These are phyloP conservation scores for Boletales sp. DNA, from an alignment of 768 basidiomycete species.

Conservation along the genomic window DNA sequence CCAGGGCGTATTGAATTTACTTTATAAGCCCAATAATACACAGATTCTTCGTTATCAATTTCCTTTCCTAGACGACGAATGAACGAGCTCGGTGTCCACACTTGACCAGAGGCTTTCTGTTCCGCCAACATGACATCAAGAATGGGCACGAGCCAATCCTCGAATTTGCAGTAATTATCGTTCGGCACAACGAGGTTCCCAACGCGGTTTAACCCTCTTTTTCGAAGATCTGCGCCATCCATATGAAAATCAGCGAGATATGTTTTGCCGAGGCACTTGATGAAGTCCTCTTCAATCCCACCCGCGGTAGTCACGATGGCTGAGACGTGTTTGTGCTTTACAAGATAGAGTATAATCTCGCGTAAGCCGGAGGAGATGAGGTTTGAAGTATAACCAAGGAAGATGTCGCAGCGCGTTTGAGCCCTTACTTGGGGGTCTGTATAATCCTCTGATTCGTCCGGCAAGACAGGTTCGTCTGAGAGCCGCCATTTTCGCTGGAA, in stretches of 20 bases:
- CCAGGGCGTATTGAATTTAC: slow-evolving; percentile 47
- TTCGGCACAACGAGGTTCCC: slow-evolving; percentile 97
- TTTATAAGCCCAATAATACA: slow-evolving; percentile 99
- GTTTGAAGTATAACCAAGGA: slow-evolving; percentile 98
- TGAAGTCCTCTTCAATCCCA: slow-evolving; percentile 98
- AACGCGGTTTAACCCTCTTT: slow-evolving; percentile 92
- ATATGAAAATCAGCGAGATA: slow-evolving; percentile 92
- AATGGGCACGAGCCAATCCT: slow-evolving; percentile 98
- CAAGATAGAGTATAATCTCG: slow-evolving; percentile 88
- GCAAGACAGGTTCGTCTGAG: slow-evolving; percentile 73
- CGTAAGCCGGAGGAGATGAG: slow-evolving; percentile 96
- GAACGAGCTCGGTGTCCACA: slow-evolving; percentile 95
- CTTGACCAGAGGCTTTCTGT: slow-evolving; percentile 62
- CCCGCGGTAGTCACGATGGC: slow-evolving; percentile 96
- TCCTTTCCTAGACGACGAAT: slow-evolving; percentile 94
- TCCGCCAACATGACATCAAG: slow-evolving; percentile 88
- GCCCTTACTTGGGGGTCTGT: slow-evolving; percentile 56
- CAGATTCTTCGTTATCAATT: slow-evolving; percentile 94
- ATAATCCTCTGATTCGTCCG: slow-evolving; percentile 70
- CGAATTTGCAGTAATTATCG: slow-evolving; percentile 98
- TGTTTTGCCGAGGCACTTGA: slow-evolving; percentile 97
- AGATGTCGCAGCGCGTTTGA: slow-evolving; percentile 78
- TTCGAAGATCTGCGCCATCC: slow-evolving; percentile 84
- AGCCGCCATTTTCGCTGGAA: slow-evolving; percentile 82
- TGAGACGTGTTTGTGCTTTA: slow-evolving; percentile 87